Evolutionary conservation across 2,329 filamentous ascomycete genomes (phyloP).

Genomic region (Aspergillus felis): DNA sequence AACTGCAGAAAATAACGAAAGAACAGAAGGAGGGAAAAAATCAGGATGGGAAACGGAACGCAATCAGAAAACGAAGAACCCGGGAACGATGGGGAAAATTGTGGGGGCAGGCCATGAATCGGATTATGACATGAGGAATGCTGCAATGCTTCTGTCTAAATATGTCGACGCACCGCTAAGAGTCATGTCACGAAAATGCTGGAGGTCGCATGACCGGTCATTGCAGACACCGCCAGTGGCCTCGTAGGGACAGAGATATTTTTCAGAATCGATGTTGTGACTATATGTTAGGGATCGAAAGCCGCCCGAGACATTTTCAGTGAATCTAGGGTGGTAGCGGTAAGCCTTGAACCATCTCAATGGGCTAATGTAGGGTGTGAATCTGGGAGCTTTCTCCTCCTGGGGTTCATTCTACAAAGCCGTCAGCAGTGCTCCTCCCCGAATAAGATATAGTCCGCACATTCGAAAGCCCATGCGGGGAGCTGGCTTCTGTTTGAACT

Average conservation of each 20-base stretch:
- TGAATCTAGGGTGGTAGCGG: constrained; percentile 80
- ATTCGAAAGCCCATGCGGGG: constrained; percentile 24
- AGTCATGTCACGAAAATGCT: constrained; percentile 75
- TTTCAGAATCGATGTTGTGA: constrained; percentile 76
- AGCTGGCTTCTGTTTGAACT: constrained; percentile 16
- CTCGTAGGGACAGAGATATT: constrained; percentile 73
- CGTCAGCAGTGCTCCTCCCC: constrained; percentile 24
- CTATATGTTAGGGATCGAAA: constrained; percentile 90
- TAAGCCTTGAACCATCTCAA: constrained; percentile 80
- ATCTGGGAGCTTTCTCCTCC: constrained; percentile 23
- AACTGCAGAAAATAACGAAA: constrained; percentile 3
- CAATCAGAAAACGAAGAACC: constrained; percentile 5
- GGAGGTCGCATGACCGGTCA: constrained; percentile 66
- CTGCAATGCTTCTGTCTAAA: constrained; percentile 24
- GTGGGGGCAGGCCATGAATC: constrained; percentile 9
- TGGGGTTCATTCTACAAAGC: constrained; percentile 22
- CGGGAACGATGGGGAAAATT: neutral
- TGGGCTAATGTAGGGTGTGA: constrained; percentile 75
- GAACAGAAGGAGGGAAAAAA: constrained; percentile 2
- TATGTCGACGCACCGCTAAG: constrained; percentile 66
- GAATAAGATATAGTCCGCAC: constrained; percentile 26
- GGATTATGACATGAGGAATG: constrained; percentile 13
- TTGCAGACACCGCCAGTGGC: constrained; percentile 68
- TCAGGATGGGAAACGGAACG: constrained; percentile 2
- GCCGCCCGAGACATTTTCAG: constrained; percentile 65